These are phyloP conservation scores for Trichoderma guizhouense DNA, from an alignment of 2,329 filamentous ascomycete genomes.

Conservation along the genomic window DNA sequence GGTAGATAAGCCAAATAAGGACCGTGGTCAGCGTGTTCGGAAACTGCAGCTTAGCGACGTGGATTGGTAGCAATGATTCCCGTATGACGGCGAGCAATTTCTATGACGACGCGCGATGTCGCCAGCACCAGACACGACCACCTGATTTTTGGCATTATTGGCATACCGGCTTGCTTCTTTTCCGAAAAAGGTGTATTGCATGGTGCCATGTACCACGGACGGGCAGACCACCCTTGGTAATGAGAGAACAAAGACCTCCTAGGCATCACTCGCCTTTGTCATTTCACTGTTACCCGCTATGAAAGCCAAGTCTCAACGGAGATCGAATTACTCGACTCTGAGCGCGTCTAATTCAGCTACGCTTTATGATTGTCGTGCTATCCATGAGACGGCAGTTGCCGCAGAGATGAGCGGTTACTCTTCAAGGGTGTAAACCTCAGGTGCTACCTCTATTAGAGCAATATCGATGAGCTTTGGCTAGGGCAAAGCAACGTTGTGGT, in stretches of 20 bases:
- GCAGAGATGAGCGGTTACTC: background rate
- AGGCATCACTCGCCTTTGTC: background rate
- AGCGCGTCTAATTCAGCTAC: background rate
- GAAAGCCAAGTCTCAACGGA: background rate
- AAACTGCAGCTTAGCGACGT: slow-evolving; percentile 95
- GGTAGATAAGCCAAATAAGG: slow-evolving; percentile 54
- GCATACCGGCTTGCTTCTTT: background rate
- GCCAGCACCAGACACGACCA: background rate
- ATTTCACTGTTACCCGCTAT: background rate
- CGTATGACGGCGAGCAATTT: background rate
- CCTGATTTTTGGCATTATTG: background rate
- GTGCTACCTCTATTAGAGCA: background rate
- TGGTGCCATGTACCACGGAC: background rate
- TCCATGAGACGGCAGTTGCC: background rate
- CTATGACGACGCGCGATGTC: background rate
- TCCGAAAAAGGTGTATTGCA: background rate
- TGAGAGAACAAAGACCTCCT: background rate
- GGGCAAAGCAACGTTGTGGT: background rate
- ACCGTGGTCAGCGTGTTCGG: slow-evolving; percentile 75
- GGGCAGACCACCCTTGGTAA: background rate
- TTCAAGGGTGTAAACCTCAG: background rate
- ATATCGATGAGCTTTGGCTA: background rate
- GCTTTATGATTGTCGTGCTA: background rate
- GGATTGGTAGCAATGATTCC: slow-evolving; percentile 69
- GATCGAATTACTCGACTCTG: background rate